Conservation (phyloP, 2,329 filamentous ascomycete species). For the Capronia coronata region DNA sequence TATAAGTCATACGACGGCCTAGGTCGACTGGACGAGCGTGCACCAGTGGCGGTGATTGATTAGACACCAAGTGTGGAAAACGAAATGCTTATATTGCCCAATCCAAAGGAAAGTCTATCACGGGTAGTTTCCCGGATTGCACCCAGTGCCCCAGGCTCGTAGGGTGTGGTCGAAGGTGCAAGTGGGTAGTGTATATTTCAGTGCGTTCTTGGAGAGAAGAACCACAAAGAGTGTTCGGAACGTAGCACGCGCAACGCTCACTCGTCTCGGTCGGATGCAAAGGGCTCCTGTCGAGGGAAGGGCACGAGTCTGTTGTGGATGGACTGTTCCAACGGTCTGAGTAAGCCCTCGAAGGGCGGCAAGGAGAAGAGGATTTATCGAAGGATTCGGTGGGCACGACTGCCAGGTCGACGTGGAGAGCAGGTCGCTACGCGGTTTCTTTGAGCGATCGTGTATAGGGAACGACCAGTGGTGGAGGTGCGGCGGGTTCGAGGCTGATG, state of each 20-base stretch:
- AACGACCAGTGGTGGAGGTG: not conserved
- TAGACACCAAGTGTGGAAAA: not conserved
- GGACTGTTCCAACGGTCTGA: conserved; percentile 9
- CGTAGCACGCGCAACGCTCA: not conserved
- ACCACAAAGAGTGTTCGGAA: not conserved
- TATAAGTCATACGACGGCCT: conserved; percentile 20
- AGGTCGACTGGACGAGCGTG: not conserved
- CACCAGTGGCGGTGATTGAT: not conserved
- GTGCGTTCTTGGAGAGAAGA: conserved; percentile 2
- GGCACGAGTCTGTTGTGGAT: not conserved
- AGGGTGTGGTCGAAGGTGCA: not conserved
- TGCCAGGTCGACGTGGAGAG: conserved; percentile 3
- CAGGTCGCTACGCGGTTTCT: not conserved
- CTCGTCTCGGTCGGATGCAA: not conserved
- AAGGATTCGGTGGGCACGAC: not conserved
- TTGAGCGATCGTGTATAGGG: not conserved
- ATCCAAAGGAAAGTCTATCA: not conserved
- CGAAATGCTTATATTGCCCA: not conserved
- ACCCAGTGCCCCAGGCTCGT: not conserved
- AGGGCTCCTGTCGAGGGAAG: conserved; percentile 3
- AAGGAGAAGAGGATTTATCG: conserved; percentile 4
- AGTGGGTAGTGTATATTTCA: not conserved
- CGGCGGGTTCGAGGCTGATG: conserved; percentile 2
- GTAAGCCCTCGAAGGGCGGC: conserved; percentile 15
- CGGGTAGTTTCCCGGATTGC: not conserved